Evolutionary conservation across 1,284 basidiomycete genomes (phyloP), one percentile per base, ranked within the genome.

Genomic region (Cryptococcus sp.): DNA sequence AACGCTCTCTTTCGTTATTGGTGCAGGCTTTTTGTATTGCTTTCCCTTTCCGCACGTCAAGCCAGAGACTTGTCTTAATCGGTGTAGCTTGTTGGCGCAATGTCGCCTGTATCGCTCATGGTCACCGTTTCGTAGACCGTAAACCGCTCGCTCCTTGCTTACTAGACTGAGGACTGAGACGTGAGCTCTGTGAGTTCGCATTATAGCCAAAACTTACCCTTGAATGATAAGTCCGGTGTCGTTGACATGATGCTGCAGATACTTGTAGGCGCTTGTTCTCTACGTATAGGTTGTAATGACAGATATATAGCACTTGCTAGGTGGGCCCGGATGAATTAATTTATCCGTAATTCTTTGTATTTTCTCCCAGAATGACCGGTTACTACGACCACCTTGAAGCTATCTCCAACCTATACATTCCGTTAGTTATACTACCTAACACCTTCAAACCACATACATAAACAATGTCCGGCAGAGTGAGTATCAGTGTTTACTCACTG

Each of bases 111-210:
- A 94, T 56, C 90, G 86, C 62, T 82, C 79, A 75, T 86, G 87
- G 74, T 97, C 92, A 70, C 87, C 89, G 71, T 90, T 93, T 58
- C 93, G 85, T 63, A 95, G 80, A 30, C 93, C 93, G 72, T 95
- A 94, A 34, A 89, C 86, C 64, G 83, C 92, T 57, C 93, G 85
- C 70, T 96, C 92, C 73, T 92, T 87, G 73, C 91, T 93, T 53
- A 86, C 84, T 58, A 92, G 81, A 71, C 86, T 84, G 44, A 96
- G 81, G 33, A 90, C 89, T 88, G 63, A 2, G 32, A 30, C 4
- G 14, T 4, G 13, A n/a, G 23, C 14, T 13, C 2, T 4, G 15
- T 53, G 5, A 5, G 23, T 13, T 30, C 43, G 6, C 45, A 7
- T 31, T 23, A 31, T 43, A 47, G 45, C 13, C 15, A 31, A 14